Conservation (phyloP, 176 grass and related monocot species). For the Aegilops umbellulata region DNA sequence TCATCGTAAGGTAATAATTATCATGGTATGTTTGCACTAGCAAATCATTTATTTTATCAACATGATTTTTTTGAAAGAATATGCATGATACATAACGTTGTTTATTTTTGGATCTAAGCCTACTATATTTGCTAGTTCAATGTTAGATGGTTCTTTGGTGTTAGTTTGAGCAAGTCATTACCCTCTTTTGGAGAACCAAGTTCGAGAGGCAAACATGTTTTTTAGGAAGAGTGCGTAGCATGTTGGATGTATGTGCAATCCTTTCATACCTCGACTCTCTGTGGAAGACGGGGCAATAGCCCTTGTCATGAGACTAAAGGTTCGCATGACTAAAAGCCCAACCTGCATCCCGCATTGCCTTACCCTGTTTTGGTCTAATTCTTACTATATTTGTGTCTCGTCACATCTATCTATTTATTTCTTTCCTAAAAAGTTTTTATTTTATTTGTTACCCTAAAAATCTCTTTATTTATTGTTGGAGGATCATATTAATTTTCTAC, state of each 20-base stretch:
- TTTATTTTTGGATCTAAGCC: not conserved
- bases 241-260: not conserved
- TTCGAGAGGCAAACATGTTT: not conserved
- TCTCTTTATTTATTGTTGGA: not conserved
- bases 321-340: too few species aligned
- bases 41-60: not conserved
- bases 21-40: not conserved
- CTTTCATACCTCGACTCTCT: not conserved
- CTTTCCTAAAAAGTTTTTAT: not conserved
- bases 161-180: not conserved
- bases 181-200: not conserved
- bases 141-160: not conserved
- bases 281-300: not conserved
- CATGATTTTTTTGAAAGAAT: too few species aligned
- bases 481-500: not conserved
- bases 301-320: too few species aligned
- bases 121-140: not conserved
- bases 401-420: too few species aligned
- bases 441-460: not conserved
- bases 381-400: not conserved
- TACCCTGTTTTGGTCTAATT: too few species aligned
- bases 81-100: not conserved
- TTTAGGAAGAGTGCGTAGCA: not conserved
- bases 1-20: not conserved
- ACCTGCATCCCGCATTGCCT: too few species aligned